These are phyloP conservation scores for Pelargonium nanum DNA, from an alignment of 345 rosid genomes.

Conservation along the genomic window DNA sequence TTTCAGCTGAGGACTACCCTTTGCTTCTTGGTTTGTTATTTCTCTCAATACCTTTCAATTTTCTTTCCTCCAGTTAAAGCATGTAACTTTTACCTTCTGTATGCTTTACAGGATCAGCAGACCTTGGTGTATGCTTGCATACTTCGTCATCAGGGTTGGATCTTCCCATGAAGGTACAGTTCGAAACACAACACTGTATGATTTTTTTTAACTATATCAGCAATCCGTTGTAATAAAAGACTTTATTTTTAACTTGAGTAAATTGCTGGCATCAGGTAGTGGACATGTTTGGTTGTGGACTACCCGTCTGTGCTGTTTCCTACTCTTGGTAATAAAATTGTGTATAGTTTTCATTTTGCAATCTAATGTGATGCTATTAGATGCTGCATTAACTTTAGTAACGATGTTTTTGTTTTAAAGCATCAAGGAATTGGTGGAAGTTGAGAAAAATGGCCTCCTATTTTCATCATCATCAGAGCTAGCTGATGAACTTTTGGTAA, in stretches of 20 bases:
- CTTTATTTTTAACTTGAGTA: background rate
- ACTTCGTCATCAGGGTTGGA: conserved; percentile 95
- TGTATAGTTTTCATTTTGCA: background rate
- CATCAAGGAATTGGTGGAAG: conserved; percentile 76
- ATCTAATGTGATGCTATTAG: background rate
- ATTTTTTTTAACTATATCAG: background rate
- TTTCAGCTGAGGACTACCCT: conserved; percentile 92
- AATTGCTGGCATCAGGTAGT: conserved; percentile 48
- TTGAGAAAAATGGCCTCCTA: conserved; percentile 73
- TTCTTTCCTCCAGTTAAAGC: background rate
- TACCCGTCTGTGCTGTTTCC: conserved; percentile 91
- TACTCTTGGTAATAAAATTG: conserved; percentile 61
- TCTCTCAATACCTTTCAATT: background rate
- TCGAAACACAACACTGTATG: background rate
- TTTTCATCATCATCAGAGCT: conserved; percentile 94
- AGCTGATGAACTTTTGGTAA: conserved; percentile 75
- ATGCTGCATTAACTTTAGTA: background rate
- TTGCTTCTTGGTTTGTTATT: conserved; percentile 54
- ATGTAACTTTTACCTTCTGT: background rate
- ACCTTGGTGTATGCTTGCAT: conserved; percentile 92
- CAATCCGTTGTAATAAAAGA: too few species aligned
- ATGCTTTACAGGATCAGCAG: conserved; percentile 55
- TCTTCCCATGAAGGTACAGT: conserved; percentile 85
- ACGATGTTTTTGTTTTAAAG: conserved; percentile 24
- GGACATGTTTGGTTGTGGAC: conserved; percentile 97